Conservation (phyloP, 805 yeast genomes). For the Monosporozyma unispora region DNA sequence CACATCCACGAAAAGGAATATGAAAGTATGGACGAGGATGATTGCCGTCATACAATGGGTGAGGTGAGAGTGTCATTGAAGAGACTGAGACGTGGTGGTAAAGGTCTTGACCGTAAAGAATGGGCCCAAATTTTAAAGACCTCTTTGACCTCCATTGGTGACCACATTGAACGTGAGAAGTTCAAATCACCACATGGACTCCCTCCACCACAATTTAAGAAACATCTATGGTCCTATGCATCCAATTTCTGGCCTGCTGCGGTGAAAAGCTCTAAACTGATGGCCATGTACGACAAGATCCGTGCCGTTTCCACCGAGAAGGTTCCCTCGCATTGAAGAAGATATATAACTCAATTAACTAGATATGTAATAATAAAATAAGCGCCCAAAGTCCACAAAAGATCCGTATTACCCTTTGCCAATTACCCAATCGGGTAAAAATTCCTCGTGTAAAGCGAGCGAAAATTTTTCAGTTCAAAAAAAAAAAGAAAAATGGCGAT, state of each 20-base stretch:
- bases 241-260: slow-evolving; percentile 80
- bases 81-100: slow-evolving; percentile 59
- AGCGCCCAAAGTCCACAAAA: not conserved
- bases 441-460: not conserved
- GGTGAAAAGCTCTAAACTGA: slow-evolving; percentile 65
- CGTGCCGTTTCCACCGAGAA: slow-evolving; percentile 6
- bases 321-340: not conserved
- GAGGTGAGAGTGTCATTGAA: slow-evolving; percentile 61
- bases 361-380: not conserved
- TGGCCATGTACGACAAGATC: slow-evolving; percentile 65
- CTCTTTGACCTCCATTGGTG: slow-evolving; percentile 67
- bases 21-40: slow-evolving; percentile 69
- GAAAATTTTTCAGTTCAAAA: not conserved
- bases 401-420: not conserved
- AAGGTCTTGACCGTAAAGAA: slow-evolving; percentile 64
- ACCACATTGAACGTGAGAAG: slow-evolving; percentile 45
- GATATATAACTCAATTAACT: too few species aligned
- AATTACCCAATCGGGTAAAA: not conserved
- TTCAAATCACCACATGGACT: slow-evolving; percentile 8
- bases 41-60: slow-evolving; percentile 51
- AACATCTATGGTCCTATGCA: slow-evolving; percentile 79
- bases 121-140: slow-evolving; percentile 64
- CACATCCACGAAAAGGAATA: slow-evolving; percentile 40
- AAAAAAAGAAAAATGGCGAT: not conserved
- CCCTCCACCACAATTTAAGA: slow-evolving; percentile 25